phyloP scores from a whole-genome alignment of 1,284 basidiomycete species.

The Pseudozyma hubeiensis region DNA sequence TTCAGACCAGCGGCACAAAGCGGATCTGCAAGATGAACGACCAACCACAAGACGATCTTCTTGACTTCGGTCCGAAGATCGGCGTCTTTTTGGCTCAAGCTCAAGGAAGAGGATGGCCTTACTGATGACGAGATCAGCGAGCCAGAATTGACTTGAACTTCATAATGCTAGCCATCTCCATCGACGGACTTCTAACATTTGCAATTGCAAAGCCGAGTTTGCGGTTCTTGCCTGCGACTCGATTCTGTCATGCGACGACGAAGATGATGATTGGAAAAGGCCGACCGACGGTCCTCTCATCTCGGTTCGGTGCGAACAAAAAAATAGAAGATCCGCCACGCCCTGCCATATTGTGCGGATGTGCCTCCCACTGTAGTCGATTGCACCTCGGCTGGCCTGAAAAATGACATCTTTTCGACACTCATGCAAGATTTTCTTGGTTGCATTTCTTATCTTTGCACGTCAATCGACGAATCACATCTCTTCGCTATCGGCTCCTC shows the following conservation, averaged over 20 bases:
- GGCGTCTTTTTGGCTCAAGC: too few species aligned
- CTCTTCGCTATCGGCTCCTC: slow-evolving; percentile 3
- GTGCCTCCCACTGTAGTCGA: too few species aligned
- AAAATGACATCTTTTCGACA: slow-evolving; percentile 1
- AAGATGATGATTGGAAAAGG: too few species aligned
- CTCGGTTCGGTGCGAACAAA: too few species aligned
- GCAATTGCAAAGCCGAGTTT: not conserved
- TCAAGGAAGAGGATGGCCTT: slow-evolving; percentile 8
- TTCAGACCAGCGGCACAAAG: not conserved
- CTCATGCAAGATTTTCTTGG: not conserved
- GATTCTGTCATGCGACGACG: too few species aligned
- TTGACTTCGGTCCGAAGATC: slow-evolving; percentile 13
- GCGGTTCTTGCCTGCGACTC: not conserved
- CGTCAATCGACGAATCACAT: slow-evolving; percentile 33
- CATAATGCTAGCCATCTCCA: not conserved
- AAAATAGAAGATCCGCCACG: not conserved
- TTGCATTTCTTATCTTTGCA: slow-evolving; percentile 23
- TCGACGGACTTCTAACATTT: too few species aligned
- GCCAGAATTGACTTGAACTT: not conserved
- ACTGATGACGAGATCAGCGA: slow-evolving; percentile 13
- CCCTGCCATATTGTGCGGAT: too few species aligned
- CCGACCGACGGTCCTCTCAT: too few species aligned
- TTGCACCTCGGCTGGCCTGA: not conserved
- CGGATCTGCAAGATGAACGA: not conserved
- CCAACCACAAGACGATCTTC: not conserved